Evolutionary conservation across 805 yeast genomes (phyloP).

Genomic region (Wickerhamiella occidentalis): DNA sequence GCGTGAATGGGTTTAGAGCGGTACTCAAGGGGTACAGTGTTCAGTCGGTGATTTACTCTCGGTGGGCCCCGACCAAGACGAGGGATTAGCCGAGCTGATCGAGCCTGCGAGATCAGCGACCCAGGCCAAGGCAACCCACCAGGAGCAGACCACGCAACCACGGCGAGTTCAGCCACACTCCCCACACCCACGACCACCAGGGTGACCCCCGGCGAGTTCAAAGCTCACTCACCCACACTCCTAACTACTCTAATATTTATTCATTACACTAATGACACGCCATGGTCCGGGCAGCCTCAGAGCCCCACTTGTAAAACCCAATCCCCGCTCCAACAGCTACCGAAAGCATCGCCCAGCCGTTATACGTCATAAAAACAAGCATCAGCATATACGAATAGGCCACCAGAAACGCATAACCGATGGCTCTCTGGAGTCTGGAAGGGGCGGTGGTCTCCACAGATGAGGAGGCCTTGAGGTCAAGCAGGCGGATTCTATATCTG

Average conservation of each 20-base stretch:
- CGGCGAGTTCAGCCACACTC: too few species aligned
- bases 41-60: conserved; percentile 53
- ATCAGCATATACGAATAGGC: conserved; percentile 37
- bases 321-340: conserved; percentile 59
- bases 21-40: conserved; percentile 38
- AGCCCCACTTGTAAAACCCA: conserved; percentile 50
- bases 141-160: too few species aligned
- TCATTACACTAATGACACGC: conserved; percentile 19
- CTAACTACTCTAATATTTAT: neutral
- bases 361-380: conserved; percentile 79
- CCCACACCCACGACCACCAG: too few species aligned
- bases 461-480: conserved; percentile 16
- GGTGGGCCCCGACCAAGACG: conserved; percentile 81
- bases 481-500: conserved; percentile 25
- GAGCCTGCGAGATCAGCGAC: too few species aligned
- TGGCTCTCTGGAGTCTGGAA: conserved; percentile 13
- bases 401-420: conserved; percentile 23
- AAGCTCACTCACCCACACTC: too few species aligned
- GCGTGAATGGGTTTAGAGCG: conserved; percentile 24
- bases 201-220: too few species aligned
- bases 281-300: conserved; percentile 18
- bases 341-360: conserved; percentile 69
- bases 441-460: neutral
- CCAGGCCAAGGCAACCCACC: too few species aligned
- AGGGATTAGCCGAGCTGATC: conserved; percentile 44